Evolutionary conservation across 1,284 basidiomycete genomes (phyloP), one percentile per base, ranked within the genome.

Genomic region (Fomes fomentarius): DNA sequence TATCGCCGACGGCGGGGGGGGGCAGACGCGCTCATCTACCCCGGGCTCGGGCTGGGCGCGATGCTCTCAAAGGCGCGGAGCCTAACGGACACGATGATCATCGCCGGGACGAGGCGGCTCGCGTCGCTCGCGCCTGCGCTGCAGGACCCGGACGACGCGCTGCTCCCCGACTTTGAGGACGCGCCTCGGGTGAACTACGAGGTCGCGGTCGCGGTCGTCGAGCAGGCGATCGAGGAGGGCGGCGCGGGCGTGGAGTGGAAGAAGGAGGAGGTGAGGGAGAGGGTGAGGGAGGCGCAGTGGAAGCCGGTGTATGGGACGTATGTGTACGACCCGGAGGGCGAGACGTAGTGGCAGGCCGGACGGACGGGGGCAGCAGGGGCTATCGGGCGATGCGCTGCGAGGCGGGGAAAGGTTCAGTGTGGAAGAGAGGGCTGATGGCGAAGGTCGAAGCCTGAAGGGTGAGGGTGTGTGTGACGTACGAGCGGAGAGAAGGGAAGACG

Each of bases 141-240:
- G 42, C 74, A 77, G 17, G 81, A 90, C 65, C 82, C 83, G 0
- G 80, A 85, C 63, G 76, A 82, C 21, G 81, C 82, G 1, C 77
- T 90, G 12, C 74, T 94, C n/a, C 86, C 89, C 1, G 86, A 89
- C 62, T 87, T 94, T 41, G 77, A 72, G 8, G 83, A 87, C 56
- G 84, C 90, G 0, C 85, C 87, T 0, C 66, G 66, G 6, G 84
- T 91, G 34, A 92, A 90, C 69, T 84, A 88, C 57, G 88, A 92
- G 67, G 80, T 94, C n/a, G 90, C 87, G 0, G 79, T 91, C 1
- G 89, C 90, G 0, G 92, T 94, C 10, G 83, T 89, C 3, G 81
- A 90, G 63, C 81, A 89, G 57, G 89, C 91, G 0, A 78, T 91
- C 25, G 76, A 82, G 43, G 92, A 94, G 67, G 89, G 87, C 0